A percentile compares a stretch with the other conserved stretches of the same genome.
These are phyloP conservation scores for Penicillium sp. DNA, from an alignment of 2,329 filamentous ascomycete genomes.

Conservation along the genomic window DNA sequence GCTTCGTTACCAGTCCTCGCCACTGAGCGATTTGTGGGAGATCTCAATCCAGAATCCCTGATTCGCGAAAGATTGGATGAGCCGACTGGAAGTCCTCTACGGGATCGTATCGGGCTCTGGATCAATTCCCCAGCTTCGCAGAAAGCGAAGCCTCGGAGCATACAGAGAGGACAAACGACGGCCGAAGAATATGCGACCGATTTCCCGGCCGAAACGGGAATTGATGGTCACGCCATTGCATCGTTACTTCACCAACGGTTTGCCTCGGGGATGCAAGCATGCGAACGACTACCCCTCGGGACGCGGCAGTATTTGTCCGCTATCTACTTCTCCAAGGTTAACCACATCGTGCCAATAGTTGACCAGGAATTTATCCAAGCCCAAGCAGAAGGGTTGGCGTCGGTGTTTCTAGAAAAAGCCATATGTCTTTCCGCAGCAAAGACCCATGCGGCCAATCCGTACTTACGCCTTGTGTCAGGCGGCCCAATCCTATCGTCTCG, in stretches of 20 bases:
- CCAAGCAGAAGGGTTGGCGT: constrained; percentile 26
- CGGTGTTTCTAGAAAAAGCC: constrained; percentile 39
- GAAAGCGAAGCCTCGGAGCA: constrained; percentile 4
- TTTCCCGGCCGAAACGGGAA: neutral
- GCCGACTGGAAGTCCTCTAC: constrained; percentile 22
- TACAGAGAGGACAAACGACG: constrained; percentile 1
- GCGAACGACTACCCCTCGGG: constrained; percentile 30
- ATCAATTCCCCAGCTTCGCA: constrained; percentile 25
- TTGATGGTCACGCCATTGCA: constrained; percentile 9
- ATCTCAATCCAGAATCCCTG: constrained; percentile 42
- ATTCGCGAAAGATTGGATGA: constrained; percentile 35
- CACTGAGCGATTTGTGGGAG: constrained; percentile 40
- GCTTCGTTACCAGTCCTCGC: constrained; percentile 10
- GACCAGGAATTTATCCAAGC: constrained; percentile 29
- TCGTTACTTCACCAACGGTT: constrained; percentile 26
- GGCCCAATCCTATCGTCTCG: constrained; percentile 34
- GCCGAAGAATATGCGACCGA: neutral
- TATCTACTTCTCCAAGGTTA: constrained; percentile 39
- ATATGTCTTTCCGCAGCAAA: constrained; percentile 44
- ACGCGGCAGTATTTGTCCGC: constrained; percentile 33
- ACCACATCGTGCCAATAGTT: constrained; percentile 40
- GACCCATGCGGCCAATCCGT: constrained; percentile 30
- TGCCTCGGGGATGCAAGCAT: constrained; percentile 27
- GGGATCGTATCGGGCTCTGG: constrained; percentile 35
- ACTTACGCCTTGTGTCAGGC: constrained; percentile 31